Base-by-base conservation (phyloP, 2,329 filamentous ascomycete genomes). In the Pestalotiopsis sp. region DNA sequence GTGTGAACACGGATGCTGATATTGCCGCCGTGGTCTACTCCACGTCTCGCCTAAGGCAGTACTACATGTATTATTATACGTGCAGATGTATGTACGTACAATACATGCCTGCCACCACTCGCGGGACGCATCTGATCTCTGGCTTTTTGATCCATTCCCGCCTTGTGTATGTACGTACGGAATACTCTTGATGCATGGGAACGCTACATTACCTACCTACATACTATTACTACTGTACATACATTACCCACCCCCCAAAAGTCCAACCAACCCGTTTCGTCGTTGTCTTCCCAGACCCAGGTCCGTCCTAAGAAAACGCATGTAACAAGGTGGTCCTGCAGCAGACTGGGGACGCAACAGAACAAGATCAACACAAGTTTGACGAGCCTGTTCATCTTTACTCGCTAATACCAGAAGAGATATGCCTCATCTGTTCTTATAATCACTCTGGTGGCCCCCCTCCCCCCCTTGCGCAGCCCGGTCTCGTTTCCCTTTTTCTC, bases 341-440 rank as follows among this genome's bases (percentile, higher is more conserved):
- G 63, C 63, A 14, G 63, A 64, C 41, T 23, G 57, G 25, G 31
- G n/a, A 23, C 23, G 27, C 41, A 49, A 49, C 23, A 39, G 52
- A 59, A 17, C 59, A 67, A 67, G 65, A 67, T 67, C 65, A 61
- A 67, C 65, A 49, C 17, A 39, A 39, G 52, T 67, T 67, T 59
- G 65, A 61, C 52, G 58, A 59, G 36, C 65, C 39, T 66, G 27
- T 36, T 17, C 27, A 23, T 59, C n/a, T 27, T 56, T 66, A 57
- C 63, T 57, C 52, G 65, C 65, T 59, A 38, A 20, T 52, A 52
- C 45, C 45, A 9, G 45, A 52, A 52, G 45, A 59, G 39, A 31
- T 31, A 67, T 67, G 65, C 56, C 56, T 45, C 41, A 36, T 67
- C 27, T 45, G 58, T 49, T 63, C 36, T 62, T 67, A 67, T 67